These are phyloP conservation scores for Aspergillus sp. DNA, from an alignment of 2,329 filamentous ascomycete species.

Conservation along the genomic window DNA sequence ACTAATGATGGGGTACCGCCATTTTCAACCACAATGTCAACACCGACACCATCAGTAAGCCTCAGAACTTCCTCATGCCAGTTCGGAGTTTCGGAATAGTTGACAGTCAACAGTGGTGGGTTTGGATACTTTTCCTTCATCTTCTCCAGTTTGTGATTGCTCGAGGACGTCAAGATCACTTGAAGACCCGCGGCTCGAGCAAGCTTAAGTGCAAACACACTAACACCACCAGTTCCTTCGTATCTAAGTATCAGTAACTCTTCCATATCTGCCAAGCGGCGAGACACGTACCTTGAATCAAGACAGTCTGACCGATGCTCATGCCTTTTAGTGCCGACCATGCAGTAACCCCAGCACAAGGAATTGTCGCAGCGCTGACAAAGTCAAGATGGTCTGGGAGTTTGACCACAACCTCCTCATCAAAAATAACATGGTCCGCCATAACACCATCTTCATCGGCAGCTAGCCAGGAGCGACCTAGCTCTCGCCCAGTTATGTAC, in stretches of 20 bases:
- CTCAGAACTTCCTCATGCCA: constrained; percentile 30
- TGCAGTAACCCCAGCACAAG: constrained; percentile 42
- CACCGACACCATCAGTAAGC: constrained; percentile 27
- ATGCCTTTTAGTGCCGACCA: constrained; percentile 39
- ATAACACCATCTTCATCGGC: constrained; percentile 34
- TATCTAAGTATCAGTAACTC: too few relatives aligned
- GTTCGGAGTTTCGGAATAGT: constrained; percentile 22
- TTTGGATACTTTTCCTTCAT: constrained; percentile 18
- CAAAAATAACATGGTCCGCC: constrained; percentile 37
- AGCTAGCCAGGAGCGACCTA: not conserved
- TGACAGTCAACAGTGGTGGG: constrained; percentile 22
- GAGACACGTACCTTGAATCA: constrained; percentile 37
- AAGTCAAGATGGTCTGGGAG: constrained; percentile 35
- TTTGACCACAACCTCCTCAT: constrained; percentile 31
- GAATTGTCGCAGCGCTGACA: constrained; percentile 31
- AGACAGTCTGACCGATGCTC: constrained; percentile 35
- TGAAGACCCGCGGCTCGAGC: constrained; percentile 24
- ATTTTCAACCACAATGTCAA: constrained; percentile 35
- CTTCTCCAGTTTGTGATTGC: constrained; percentile 25
- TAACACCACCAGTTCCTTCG: constrained; percentile 33
- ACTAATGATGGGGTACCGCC: constrained; percentile 35
- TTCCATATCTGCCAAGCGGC: not conserved
- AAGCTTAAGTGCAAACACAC: constrained; percentile 30
- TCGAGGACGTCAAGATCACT: constrained; percentile 35
- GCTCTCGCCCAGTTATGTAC: constrained; percentile 34